These are phyloP conservation scores for Penicillium palitans DNA, from an alignment of 2,329 filamentous ascomycete species.

Conservation along the genomic window DNA sequence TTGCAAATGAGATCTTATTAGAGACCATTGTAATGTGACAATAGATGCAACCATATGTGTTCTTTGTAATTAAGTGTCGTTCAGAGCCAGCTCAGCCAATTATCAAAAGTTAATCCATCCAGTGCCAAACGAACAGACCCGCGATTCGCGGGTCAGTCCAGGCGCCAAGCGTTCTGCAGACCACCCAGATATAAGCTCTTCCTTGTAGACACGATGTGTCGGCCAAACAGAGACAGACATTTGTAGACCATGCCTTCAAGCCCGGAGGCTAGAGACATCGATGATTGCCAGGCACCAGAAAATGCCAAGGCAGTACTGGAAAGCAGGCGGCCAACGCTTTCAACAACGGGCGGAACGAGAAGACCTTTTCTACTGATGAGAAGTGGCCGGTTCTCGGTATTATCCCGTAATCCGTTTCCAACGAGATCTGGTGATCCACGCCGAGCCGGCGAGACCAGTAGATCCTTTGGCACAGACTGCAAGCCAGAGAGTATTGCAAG, in stretches of 20 bases:
- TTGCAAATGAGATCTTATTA: not conserved
- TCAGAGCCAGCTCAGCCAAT: not conserved
- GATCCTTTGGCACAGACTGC: not conserved
- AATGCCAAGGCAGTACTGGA: slow-evolving; percentile 5
- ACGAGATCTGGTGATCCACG: not conserved
- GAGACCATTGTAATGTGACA: not conserved
- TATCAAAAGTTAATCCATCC: not conserved
- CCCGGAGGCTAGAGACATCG: not conserved
- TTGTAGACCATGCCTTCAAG: slow-evolving; percentile 8
- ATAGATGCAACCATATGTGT: not conserved
- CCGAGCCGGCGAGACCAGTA: not conserved
- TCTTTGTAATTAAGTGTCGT: not conserved
- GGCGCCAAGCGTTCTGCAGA: not conserved
- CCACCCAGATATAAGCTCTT: slow-evolving; percentile 5
- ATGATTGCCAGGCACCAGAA: slow-evolving; percentile 10
- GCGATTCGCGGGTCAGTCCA: not conserved
- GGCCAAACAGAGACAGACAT: slow-evolving; percentile 13
- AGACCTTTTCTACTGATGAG: not conserved
- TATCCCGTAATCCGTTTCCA: not conserved
- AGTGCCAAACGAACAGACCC: not conserved
- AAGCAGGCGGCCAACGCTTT: slow-evolving; percentile 8
- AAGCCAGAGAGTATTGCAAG: not conserved
- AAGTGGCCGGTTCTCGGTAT: not conserved
- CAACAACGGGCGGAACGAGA: not conserved
- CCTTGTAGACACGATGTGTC: slow-evolving; percentile 14